Conservation (phyloP, 176 grass and related monocot species). For the Carex cristatella region DNA sequence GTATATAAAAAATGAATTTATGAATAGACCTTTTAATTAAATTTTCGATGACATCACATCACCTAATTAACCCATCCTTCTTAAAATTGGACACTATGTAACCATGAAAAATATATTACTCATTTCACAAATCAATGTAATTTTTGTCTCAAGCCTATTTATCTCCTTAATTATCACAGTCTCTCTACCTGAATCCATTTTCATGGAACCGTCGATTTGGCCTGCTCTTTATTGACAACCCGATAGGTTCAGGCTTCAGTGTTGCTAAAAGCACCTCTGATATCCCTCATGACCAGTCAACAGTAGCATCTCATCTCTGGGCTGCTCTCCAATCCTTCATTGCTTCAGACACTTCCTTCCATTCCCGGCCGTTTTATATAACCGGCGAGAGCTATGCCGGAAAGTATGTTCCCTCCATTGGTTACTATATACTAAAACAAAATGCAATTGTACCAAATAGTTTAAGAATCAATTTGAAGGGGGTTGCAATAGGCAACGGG, state of each 20-base stretch:
- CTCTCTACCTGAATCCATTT: constrained; percentile 35
- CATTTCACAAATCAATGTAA: background rate
- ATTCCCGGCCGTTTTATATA: constrained; percentile 45
- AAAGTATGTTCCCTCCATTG: constrained; percentile 53
- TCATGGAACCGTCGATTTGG: constrained; percentile 61
- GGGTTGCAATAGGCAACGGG: constrained; percentile 59
- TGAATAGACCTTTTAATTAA: background rate
- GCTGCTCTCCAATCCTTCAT: constrained; percentile 48
- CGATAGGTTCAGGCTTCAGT: constrained; percentile 71
- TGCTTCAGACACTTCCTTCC: constrained; percentile 33
- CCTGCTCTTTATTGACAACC: constrained; percentile 71
- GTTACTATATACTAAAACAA: constrained; percentile 33
- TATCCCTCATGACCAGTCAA: constrained; percentile 49
- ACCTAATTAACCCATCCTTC: background rate
- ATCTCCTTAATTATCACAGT: background rate
- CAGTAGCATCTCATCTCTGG: constrained; percentile 42
- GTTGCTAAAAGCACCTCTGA: background rate
- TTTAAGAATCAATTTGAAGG: constrained; percentile 35
- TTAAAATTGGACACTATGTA: background rate
- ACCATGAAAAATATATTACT: background rate
- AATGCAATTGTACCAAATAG: constrained; percentile 8
- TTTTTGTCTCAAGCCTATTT: background rate
- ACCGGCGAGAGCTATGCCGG: constrained; percentile 72
- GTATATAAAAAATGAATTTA: background rate
- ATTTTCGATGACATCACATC: background rate